Percentiles rank a stretch among this genome's conserved stretches.
Evolutionary conservation across 139 green algal genomes (phyloP).

Genomic region (Yamagishiella unicocca): DNA sequence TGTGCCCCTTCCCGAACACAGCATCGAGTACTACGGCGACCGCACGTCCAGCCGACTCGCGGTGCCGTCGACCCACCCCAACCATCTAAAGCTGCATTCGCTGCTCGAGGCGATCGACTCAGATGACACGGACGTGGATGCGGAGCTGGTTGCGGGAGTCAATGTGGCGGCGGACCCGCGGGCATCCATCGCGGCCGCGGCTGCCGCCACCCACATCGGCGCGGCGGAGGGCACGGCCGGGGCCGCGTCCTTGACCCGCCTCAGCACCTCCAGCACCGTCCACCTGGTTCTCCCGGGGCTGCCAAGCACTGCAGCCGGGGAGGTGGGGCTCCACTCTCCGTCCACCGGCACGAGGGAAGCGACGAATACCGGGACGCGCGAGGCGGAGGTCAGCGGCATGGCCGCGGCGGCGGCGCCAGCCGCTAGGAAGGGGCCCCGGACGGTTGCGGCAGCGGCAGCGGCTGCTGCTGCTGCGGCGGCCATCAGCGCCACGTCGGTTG

Average conservation of each 20-base stretch:
- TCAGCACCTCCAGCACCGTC: neutral
- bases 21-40: conserved; percentile 12
- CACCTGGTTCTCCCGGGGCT: neutral
- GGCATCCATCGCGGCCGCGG: too few species aligned
- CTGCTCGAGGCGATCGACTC: neutral
- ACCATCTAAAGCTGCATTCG: neutral
- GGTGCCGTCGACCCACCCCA: neutral
- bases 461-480: neutral
- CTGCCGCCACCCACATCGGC: too few species aligned
- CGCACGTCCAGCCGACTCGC: neutral
- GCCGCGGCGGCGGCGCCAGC: neutral
- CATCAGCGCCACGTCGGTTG: neutral
- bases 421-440: neutral
- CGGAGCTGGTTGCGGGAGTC: too few species aligned
- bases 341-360: too few species aligned
- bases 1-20: neutral
- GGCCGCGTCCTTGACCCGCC: neutral
- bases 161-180: neutral
- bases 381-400: too few species aligned
- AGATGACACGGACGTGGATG: neutral
- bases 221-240: too few species aligned
- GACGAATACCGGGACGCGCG: too few species aligned
- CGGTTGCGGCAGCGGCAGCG: neutral
- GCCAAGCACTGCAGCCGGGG: too few species aligned
- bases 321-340: too few species aligned